Conservation (phyloP, 805 yeast genomes). For the Naumovozyma dairenensis region DNA sequence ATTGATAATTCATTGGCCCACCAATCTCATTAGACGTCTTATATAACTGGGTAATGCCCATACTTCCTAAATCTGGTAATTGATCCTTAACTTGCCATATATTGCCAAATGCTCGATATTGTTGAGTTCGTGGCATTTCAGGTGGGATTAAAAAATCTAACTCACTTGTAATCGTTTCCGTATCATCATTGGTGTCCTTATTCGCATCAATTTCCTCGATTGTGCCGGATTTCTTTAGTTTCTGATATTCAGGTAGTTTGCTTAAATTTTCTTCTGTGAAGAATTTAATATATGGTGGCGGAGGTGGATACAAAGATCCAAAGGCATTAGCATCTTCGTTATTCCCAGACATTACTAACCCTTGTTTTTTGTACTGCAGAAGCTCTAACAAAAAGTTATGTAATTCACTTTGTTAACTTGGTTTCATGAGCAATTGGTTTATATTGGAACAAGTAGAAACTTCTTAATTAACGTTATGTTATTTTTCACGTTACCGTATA, state of each 20-base stretch:
- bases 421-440: too few relatives aligned
- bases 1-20: conserved; percentile 32
- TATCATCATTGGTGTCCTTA: conserved; percentile 29
- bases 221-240: conserved; percentile 7
- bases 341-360: background rate
- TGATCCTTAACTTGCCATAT: conserved; percentile 74
- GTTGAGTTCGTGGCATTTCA: conserved; percentile 44
- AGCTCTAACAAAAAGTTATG: too few relatives aligned
- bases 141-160: conserved; percentile 60
- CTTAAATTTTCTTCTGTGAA: conserved; percentile 63
- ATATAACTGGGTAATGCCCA: conserved; percentile 73
- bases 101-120: conserved; percentile 82
- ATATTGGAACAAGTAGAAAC: too few relatives aligned
- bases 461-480: too few relatives aligned
- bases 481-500: too few relatives aligned
- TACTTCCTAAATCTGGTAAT: conserved; percentile 62
- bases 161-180: conserved; percentile 25
- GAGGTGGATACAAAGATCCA: conserved; percentile 85
- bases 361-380: background rate
- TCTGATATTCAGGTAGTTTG: conserved; percentile 28
- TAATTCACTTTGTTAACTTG: too few relatives aligned
- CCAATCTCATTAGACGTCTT: conserved; percentile 15
- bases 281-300: conserved; percentile 71
- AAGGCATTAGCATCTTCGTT: conserved; percentile 25
- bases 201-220: conserved; percentile 24